Percentiles rank a stretch among this genome's conserved stretches.
phyloP scores from a whole-genome alignment of 2,329 filamentous ascomycete genomes.

The Ophiostoma fasciatum region DNA sequence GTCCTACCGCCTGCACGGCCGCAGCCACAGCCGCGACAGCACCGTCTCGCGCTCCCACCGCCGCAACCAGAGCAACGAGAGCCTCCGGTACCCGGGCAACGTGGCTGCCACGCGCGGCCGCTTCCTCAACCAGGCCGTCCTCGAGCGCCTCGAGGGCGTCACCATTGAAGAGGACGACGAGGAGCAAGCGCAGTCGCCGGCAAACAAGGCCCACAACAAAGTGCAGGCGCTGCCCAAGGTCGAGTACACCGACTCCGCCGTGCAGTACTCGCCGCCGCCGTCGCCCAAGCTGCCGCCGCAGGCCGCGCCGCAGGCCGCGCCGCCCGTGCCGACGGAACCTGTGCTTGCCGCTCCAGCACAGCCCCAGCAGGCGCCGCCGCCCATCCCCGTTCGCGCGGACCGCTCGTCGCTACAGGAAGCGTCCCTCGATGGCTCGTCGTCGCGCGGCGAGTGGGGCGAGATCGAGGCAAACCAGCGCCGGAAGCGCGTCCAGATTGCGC shows the following conservation, averaged over 20 bases:
- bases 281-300: conserved; percentile 42
- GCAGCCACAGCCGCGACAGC: conserved; percentile 44
- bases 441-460: conserved; percentile 34
- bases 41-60: conserved; percentile 33
- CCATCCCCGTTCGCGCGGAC: conserved; percentile 21
- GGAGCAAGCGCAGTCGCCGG: conserved; percentile 9
- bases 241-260: conserved; percentile 58
- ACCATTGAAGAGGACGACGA: conserved; percentile 36
- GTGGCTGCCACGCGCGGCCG: conserved; percentile 37
- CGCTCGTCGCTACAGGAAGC: conserved; percentile 14
- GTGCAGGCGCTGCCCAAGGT: conserved; percentile 21
- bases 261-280: conserved; percentile 71
- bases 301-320: too few species aligned
- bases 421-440: conserved; percentile 26
- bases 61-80: conserved; percentile 44
- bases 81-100: conserved; percentile 39
- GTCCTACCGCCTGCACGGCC: conserved; percentile 34
- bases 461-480: conserved; percentile 60
- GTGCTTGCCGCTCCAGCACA: background rate
- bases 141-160: conserved; percentile 39
- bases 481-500: conserved; percentile 47
- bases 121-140: conserved; percentile 37
- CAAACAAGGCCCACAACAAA: too few species aligned
- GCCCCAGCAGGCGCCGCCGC: conserved; percentile 23
- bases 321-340: too few species aligned